Base-by-base conservation (phyloP, 257 asterid genomes). In the Petunia axillaris region DNA sequence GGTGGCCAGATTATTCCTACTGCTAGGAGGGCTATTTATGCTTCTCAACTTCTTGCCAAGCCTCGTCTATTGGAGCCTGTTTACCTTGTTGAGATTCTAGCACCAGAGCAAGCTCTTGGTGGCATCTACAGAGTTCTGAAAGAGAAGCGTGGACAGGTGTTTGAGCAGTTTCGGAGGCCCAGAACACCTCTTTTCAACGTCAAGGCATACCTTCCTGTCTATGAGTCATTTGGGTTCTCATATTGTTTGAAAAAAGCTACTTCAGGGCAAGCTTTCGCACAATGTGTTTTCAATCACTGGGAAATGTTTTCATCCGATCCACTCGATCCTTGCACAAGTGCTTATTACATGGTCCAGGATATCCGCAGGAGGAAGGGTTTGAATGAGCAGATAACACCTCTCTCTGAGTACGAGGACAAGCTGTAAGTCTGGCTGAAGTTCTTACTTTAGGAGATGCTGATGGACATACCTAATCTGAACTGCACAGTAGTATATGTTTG, bases 151-250 rank as follows among this genome's bases (percentile, higher is more conserved):
- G 88, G 88, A 1, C 88, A 85, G 4, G 88, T 85, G 65, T 85
- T 85, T 38, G 88, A 82, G 80, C 85, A 85, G 60, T 78, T 85
- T 85, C 88, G 82, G 82, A 82, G 88, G 86, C 88, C 85, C 2
- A 82, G 86, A 2, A 85, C 86, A 4, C 88, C 86, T 8, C 82
- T 85, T 16, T 85, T 82, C 84, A 85, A 85, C 84, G 82, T 85
- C 82, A 85, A 82, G 82, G 88, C 88, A 1, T 85, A 85, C 66
- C 82, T 85, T 71, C 88, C 88, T 54, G 88, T 83, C 38, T 2
- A 64, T 2, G 85, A 83, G 79, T 83, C 88, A 3, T 85, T 85
- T 14, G 88, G 88, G 39, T 85, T 85, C 80, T 85, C 86, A 6
- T 3, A 83, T 62, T 37, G 66, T 3, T 80, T 83, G 83, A 85